Evolutionary conservation across 192 early-diverging fungal genomes (phyloP), one percentile per base, ranked within the genome.

Genomic region (Radiomyces spectabilis): DNA sequence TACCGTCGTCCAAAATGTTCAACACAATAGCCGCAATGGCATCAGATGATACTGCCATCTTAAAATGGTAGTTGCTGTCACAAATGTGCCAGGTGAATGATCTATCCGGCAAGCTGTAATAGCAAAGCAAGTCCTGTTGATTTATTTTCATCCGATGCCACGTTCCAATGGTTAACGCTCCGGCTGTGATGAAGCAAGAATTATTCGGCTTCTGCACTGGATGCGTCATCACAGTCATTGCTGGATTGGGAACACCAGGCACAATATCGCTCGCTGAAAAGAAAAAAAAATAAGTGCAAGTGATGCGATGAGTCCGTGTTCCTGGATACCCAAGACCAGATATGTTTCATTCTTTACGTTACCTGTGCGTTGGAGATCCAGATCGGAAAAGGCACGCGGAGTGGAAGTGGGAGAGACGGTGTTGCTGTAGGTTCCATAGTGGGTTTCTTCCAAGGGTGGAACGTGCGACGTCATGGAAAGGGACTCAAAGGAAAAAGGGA

Each of bases 111-210:
- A 82, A 52, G 24, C 68, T 52, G 53, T 74, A 84, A 31, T 71
- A 73, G 39, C 82, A 84, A n/a, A 73, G 61, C 30, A 84, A 46
- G 37, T 80, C 78, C 7, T 70, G 69, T 46, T 63, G 70, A 5
- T 68, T 65, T 16, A 71, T 78, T 25, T 69, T 69, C 65, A 84
- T 84, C 32, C 82, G 65, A 54, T 78, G 74, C 82, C 82, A 84
- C 4, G 76, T 74, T 41, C 80, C 80, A 13, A 84, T 77, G 1
- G 75, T 74, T 12, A 84, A 55, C 5, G 79, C 70, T 41, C 79
- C 75, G 37, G 65, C 74, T 33, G 74, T 63, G 25, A 84, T 61
- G 5, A 34, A 35, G 16, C 51, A 41, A 3, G 37, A n/a, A 46
- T n/a, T n/a, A n/a, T n/a, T n/a, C n/a, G n/a, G n/a, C n/a, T n/a